These are phyloP conservation scores for Suaeda aralocaspica DNA, from an alignment of 148 eudicot species.

Conservation along the genomic window DNA sequence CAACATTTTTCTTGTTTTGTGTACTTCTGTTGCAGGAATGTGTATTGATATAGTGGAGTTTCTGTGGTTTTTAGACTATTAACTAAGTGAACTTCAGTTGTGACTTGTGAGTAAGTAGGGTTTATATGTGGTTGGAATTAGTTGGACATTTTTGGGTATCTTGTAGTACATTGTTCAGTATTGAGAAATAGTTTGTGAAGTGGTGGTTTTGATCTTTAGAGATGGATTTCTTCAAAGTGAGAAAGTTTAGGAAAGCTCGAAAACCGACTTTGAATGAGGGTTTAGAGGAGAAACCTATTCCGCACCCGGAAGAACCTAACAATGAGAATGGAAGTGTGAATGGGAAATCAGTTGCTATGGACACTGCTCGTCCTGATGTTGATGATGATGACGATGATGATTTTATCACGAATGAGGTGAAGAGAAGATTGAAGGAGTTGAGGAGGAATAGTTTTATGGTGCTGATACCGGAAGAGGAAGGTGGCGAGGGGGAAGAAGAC, in stretches of 20 bases:
- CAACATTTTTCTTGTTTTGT: conserved; percentile 5
- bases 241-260: conserved; percentile 54
- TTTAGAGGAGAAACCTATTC: conserved; percentile 44
- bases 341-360: conserved; percentile 45
- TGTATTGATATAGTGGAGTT: background rate
- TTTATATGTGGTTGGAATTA: background rate
- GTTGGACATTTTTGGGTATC: conserved; percentile 6
- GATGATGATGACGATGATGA: conserved; percentile 96
- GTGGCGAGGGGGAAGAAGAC: conserved; percentile 46
- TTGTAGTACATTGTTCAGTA: background rate
- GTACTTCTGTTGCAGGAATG: conserved; percentile 20
- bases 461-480: conserved; percentile 88
- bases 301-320: conserved; percentile 46
- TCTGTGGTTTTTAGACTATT: background rate
- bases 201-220: background rate
- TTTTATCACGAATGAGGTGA: conserved; percentile 84
- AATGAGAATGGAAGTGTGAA: conserved; percentile 34
- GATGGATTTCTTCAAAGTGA: conserved; percentile 78
- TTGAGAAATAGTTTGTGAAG: background rate
- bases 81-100: background rate
- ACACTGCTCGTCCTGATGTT: conserved; percentile 37
- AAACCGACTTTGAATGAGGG: conserved; percentile 41
- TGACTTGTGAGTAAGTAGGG: background rate
- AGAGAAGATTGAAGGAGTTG: conserved; percentile 82
- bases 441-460: conserved; percentile 95